These are phyloP conservation scores for Canna indica DNA, from an alignment of 176 grass and related monocot genomes.

Conservation along the genomic window DNA sequence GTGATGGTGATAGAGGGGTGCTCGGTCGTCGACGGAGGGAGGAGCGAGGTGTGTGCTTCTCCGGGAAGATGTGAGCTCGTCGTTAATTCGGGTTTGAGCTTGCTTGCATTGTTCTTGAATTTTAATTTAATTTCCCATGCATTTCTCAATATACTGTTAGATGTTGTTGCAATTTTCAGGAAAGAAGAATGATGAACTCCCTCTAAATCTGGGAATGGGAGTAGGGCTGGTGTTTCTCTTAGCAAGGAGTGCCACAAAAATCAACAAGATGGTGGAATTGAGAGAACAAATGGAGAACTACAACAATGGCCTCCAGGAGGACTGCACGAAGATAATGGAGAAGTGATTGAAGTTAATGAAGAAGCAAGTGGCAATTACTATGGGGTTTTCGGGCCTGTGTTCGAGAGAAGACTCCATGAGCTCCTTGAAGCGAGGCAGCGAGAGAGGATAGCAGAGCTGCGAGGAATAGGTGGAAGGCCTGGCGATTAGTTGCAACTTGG, in stretches of 20 bases:
- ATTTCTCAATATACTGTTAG: not conserved
- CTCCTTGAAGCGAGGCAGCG: conserved; percentile 55
- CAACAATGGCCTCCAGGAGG: not conserved
- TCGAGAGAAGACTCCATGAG: conserved; percentile 67
- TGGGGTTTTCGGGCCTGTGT: conserved; percentile 26
- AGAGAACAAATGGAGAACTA: conserved; percentile 44
- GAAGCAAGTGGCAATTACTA: not conserved
- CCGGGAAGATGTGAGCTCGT: not conserved
- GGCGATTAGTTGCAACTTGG: too few relatives aligned
- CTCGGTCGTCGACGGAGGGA: not conserved
- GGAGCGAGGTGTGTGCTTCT: not conserved
- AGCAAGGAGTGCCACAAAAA: conserved; percentile 43
- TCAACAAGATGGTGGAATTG: conserved; percentile 51
- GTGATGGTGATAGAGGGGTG: not conserved
- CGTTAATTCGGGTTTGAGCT: not conserved
- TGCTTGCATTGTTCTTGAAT: too few relatives aligned
- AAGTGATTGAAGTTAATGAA: not conserved
- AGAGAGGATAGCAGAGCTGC: conserved; percentile 70
- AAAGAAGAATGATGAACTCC: conserved; percentile 2
- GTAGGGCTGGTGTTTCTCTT: conserved; percentile 43
- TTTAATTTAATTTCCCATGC: not conserved
- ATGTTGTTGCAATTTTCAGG: not conserved
- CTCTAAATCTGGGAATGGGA: conserved; percentile 25
- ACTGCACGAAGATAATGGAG: not conserved
- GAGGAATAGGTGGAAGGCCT: too few relatives aligned